Conservation (phyloP, 2,329 filamentous ascomycete genomes). For the Raffaelea ambrosiae region DNA sequence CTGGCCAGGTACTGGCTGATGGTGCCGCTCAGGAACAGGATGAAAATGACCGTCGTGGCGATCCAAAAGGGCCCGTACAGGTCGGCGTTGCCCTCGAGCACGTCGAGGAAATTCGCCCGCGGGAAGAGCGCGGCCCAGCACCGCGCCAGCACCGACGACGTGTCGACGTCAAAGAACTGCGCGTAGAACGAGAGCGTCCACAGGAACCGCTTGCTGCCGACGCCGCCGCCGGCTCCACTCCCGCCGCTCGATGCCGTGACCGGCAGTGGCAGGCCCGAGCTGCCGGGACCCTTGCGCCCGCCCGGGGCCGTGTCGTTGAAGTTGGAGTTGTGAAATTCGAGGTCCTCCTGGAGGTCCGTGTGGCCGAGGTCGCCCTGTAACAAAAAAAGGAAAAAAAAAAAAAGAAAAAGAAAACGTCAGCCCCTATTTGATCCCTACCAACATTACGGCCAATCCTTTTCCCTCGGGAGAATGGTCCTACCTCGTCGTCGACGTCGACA, state of each 20-base stretch:
- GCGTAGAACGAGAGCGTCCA: conserved; percentile 93
- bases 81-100: conserved; percentile 93
- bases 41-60: conserved; percentile 92
- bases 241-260: conserved; percentile 36
- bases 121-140: conserved; percentile 88
- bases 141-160: conserved; percentile 74
- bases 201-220: conserved; percentile 69
- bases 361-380: conserved; percentile 87
- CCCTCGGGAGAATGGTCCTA: conserved; percentile 28
- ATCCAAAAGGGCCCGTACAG: conserved; percentile 98
- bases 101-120: conserved; percentile 89
- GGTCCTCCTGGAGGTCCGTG: conserved; percentile 96
- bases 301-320: conserved; percentile 53
- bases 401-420: neutral
- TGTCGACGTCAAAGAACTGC: conserved; percentile 98
- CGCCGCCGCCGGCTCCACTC: conserved; percentile 31
- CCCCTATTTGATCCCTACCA: neutral
- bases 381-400: neutral
- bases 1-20: conserved; percentile 82
- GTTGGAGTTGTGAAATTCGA: conserved; percentile 94
- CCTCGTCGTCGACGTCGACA: conserved; percentile 94
- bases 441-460: neutral
- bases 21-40: conserved; percentile 89
- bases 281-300: conserved; percentile 39
- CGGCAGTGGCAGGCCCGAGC: conserved; percentile 44